phyloP scores from a whole-genome alignment of 2,329 filamentous ascomycete genomes.

The Mariannaea sp. region DNA sequence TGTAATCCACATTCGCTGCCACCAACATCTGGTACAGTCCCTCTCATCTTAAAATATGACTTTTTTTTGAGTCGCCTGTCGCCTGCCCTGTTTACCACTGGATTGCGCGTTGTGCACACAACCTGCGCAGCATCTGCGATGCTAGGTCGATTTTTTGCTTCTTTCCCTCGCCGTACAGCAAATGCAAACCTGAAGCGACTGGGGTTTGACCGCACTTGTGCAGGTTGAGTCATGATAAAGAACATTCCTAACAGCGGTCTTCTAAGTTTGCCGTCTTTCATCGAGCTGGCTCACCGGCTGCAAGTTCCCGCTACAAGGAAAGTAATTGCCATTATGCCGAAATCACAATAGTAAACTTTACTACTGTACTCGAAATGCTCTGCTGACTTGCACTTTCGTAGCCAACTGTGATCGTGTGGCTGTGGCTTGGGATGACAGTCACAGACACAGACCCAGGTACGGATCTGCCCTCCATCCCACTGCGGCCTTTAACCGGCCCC shows the following conservation, averaged over 20 bases:
- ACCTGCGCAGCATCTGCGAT: constrained; percentile 14
- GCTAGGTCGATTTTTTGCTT: constrained; percentile 31
- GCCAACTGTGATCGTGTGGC: constrained; percentile 3
- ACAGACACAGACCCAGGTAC: constrained; percentile 5
- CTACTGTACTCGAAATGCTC: too few relatives aligned
- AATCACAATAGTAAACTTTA: constrained; percentile 1
- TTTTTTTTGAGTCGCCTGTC: constrained; percentile 10
- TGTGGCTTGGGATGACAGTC: constrained; percentile 1
- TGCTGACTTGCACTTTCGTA: not conserved
- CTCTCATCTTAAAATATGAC: constrained; percentile 18
- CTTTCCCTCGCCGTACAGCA: constrained; percentile 15
- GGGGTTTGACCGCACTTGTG: not conserved
- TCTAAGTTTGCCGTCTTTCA: constrained; percentile 1
- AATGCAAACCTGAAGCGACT: constrained; percentile 21
- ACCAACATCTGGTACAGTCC: constrained; percentile 15
- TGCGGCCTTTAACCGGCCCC: constrained; percentile 11
- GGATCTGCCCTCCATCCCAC: constrained; percentile 17
- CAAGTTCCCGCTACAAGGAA: constrained; percentile 4
- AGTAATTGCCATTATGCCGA: not conserved
- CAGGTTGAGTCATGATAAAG: not conserved
- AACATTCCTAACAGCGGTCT: not conserved
- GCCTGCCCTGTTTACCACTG: constrained; percentile 12
- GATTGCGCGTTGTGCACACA: constrained; percentile 1
- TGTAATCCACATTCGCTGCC: constrained; percentile 16
- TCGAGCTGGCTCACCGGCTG: constrained; percentile 5